Evolutionary conservation across 495 filamentous ascomycete species (phyloP).

Genomic region (Copromyces sp.): DNA sequence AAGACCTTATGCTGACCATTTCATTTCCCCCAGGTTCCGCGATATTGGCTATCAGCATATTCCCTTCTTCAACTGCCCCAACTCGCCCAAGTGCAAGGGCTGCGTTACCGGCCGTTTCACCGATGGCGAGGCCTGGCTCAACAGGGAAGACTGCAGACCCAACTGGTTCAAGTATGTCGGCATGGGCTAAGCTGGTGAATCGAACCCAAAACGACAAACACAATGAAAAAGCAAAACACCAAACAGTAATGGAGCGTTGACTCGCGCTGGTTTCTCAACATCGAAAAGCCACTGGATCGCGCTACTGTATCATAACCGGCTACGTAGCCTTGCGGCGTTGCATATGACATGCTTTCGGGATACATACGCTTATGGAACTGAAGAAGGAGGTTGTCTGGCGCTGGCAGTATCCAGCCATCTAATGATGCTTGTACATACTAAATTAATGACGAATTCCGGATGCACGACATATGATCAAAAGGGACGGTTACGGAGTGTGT

Average conservation of each 20-base stretch:
- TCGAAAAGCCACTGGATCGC: neutral
- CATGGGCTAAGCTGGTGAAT: slow-evolving; percentile 45
- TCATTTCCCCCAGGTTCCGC: slow-evolving; percentile 63
- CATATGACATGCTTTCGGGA: neutral
- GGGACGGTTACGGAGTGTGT: neutral
- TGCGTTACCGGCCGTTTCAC: slow-evolving; percentile 79
- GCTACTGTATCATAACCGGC: neutral
- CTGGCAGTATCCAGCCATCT: neutral
- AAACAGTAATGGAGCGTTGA: neutral
- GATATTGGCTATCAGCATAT: slow-evolving; percentile 99
- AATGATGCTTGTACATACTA: slow-evolving; percentile 4
- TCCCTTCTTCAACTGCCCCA: slow-evolving; percentile 97
- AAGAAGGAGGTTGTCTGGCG: slow-evolving; percentile 6
- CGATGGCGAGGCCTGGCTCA: slow-evolving; percentile 72
- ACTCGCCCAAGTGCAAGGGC: slow-evolving; percentile 85
- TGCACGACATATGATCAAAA: neutral
- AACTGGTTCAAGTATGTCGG: slow-evolving; percentile 95
- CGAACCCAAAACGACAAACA: neutral
- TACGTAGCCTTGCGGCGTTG: neutral
- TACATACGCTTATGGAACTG: slow-evolving; percentile 5
- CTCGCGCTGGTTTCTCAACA: neutral
- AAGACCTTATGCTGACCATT: neutral
- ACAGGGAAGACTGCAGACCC: slow-evolving; percentile 88
- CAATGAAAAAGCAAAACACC: neutral
- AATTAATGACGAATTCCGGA: slow-evolving; percentile 4